These are phyloP conservation scores for Paxillus involutus DNA, from an alignment of 768 basidiomycete species.

Conservation along the genomic window DNA sequence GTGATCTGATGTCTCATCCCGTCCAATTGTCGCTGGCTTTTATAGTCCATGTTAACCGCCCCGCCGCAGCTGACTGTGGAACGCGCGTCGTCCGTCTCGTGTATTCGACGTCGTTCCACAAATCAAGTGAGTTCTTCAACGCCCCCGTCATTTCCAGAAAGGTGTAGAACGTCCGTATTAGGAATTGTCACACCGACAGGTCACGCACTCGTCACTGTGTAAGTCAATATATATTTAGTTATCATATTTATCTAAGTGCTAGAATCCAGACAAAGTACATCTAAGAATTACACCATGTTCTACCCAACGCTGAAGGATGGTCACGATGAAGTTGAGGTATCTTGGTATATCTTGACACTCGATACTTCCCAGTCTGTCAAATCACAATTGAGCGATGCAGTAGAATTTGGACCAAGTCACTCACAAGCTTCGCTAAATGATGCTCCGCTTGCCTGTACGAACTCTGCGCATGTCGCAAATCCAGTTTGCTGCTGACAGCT, in stretches of 20 bases:
- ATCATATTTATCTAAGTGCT: not conserved
- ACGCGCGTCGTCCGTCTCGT: not conserved
- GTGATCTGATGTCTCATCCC: not conserved
- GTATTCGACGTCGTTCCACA: not conserved
- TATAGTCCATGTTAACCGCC: not conserved
- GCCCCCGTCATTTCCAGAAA: slow-evolving; percentile 4
- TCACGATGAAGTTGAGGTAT: slow-evolving; percentile 25
- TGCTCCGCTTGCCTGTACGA: slow-evolving; percentile 68
- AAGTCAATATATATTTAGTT: too few relatives aligned
- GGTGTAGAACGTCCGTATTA: not conserved
- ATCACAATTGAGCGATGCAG: slow-evolving; percentile 1
- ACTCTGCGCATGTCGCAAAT: slow-evolving; percentile 76
- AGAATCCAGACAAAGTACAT: not conserved
- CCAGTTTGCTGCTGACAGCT: slow-evolving; percentile 87
- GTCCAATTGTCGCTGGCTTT: not conserved
- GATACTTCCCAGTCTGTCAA: slow-evolving; percentile 77
- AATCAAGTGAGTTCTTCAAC: not conserved
- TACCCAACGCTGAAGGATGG: not conserved
- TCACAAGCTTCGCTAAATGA: slow-evolving; percentile 77
- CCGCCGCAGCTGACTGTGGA: not conserved
- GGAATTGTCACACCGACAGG: not conserved
- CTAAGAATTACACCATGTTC: not conserved
- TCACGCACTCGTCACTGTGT: not conserved
- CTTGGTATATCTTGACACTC: slow-evolving; percentile 72
- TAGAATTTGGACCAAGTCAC: slow-evolving; percentile 31